A percentile compares a stretch with the other conserved stretches of the same genome.
These are phyloP conservation scores for Tulasnella sp. DNA, from an alignment of 768 basidiomycete genomes.

Conservation along the genomic window DNA sequence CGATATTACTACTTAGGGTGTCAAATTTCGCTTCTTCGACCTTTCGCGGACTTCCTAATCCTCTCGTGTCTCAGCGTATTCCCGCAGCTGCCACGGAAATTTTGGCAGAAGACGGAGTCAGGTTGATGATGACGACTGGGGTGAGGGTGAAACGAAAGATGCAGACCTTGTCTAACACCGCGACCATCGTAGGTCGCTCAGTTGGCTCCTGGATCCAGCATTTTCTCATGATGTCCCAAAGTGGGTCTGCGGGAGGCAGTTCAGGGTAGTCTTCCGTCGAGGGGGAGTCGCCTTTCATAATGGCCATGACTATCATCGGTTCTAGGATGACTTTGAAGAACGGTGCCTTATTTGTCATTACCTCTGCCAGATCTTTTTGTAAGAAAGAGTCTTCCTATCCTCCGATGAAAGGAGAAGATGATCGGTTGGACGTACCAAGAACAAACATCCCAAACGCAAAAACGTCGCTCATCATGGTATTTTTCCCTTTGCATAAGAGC, in stretches of 20 bases:
- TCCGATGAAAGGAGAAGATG: background rate
- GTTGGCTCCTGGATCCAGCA: slow-evolving; percentile 10
- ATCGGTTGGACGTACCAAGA: background rate
- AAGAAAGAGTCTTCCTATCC: background rate
- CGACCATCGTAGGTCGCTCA: background rate
- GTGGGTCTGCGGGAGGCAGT: background rate
- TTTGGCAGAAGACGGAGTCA: background rate
- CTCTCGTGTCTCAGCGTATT: background rate
- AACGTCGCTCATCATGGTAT: background rate
- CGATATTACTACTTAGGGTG: too few relatives aligned
- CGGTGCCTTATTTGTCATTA: background rate
- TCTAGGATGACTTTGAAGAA: background rate
- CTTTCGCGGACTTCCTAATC: too few relatives aligned
- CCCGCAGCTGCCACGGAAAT: background rate
- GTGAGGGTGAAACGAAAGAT: background rate
- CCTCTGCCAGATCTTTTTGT: background rate
- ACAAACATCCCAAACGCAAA: slow-evolving; percentile 9
- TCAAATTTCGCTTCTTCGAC: too few relatives aligned
- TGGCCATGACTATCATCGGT: background rate
- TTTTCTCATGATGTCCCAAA: slow-evolving; percentile 11
- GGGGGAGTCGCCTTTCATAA: background rate
- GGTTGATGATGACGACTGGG: too few relatives aligned
- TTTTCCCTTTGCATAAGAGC: background rate
- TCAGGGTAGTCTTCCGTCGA: background rate
- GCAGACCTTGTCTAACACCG: background rate